Evolutionary conservation across 192 early-diverging fungal genomes (phyloP).

Genomic region (Coemansia asiatica): DNA sequence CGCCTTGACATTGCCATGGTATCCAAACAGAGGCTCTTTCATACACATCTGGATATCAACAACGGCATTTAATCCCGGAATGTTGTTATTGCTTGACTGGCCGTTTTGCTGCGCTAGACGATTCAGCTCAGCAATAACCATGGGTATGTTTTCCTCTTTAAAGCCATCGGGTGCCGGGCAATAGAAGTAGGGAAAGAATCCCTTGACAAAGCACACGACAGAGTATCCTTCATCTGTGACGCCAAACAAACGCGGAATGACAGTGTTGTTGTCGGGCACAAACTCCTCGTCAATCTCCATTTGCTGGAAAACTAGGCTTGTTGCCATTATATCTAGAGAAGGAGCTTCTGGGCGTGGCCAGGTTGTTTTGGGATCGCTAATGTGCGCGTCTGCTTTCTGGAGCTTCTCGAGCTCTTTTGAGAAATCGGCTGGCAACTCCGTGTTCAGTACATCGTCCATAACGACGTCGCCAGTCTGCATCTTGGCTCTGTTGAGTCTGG

Average conservation of each 20-base stretch:
- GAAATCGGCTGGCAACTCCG: constrained; percentile 45
- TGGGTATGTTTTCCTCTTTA: constrained; percentile 58
- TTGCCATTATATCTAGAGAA: constrained; percentile 22
- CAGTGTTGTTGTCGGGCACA: constrained; percentile 49
- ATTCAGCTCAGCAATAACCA: constrained; percentile 42
- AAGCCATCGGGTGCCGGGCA: constrained; percentile 85
- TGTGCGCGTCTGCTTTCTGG: constrained; percentile 26
- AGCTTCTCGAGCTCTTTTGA: constrained; percentile 52
- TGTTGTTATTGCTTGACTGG: constrained; percentile 8
- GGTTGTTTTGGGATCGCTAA: constrained; percentile 22
- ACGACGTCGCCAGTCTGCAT: constrained; percentile 22
- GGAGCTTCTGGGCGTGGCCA: constrained; percentile 38
- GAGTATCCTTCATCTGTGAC: constrained; percentile 88
- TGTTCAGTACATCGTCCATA: constrained; percentile 24
- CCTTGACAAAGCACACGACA: constrained; percentile 86
- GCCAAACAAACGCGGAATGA: constrained; percentile 81
- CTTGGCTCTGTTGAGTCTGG: constrained; percentile 34
- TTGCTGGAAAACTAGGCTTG: constrained; percentile 84
- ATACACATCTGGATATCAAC: constrained; percentile 63
- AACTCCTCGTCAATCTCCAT: constrained; percentile 90
- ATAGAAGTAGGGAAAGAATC: constrained; percentile 94
- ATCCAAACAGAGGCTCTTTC: constrained; percentile 85
- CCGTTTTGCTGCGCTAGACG: constrained; percentile 17
- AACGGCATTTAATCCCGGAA: constrained; percentile 14
- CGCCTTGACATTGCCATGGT: constrained; percentile 76